Evolutionary conservation across 768 basidiomycete genomes (phyloP).

Genomic region (Clathrus columnatus): DNA sequence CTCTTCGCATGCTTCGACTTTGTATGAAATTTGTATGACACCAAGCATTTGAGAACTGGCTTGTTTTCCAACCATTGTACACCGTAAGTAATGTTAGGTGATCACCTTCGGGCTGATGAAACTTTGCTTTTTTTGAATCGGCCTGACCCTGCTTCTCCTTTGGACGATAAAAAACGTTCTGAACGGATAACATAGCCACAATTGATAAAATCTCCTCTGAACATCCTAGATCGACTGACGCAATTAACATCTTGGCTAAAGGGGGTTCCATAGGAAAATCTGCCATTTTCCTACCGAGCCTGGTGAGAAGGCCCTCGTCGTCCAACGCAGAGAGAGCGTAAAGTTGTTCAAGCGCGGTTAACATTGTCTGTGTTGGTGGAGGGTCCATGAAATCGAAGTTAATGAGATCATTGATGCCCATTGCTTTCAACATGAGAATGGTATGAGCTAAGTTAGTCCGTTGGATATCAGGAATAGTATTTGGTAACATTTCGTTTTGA

Average conservation of each 20-base stretch:
- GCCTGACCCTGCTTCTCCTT: conserved; percentile 99
- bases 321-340: conserved; percentile 95
- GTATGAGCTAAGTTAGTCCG: conserved; percentile 88
- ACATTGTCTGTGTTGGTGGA: conserved; percentile 92
- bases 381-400: conserved; percentile 99
- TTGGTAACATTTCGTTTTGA: conserved; percentile 98
- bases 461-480: conserved; percentile 96
- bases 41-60: conserved; percentile 97
- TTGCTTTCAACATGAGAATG: conserved; percentile 93
- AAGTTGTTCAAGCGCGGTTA: conserved; percentile 89
- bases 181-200: conserved; percentile 95
- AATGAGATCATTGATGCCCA: conserved; percentile 96
- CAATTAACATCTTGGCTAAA: conserved; percentile 95
- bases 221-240: conserved; percentile 93
- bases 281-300: conserved; percentile 96
- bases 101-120: conserved; percentile 98
- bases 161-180: conserved; percentile 96
- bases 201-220: conserved; percentile 97
- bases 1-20: conserved; percentile 91
- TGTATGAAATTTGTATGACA: conserved; percentile 99
- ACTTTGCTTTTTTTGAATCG: conserved; percentile 99
- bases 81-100: conserved; percentile 88
- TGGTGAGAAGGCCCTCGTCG: conserved; percentile 91
- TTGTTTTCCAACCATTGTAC: conserved; percentile 97
- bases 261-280: conserved; percentile 99